Evolutionary conservation across 2,329 filamentous ascomycete species (phyloP), one percentile per base, ranked within the genome.

Genomic region (Boeremia lycopersici): DNA sequence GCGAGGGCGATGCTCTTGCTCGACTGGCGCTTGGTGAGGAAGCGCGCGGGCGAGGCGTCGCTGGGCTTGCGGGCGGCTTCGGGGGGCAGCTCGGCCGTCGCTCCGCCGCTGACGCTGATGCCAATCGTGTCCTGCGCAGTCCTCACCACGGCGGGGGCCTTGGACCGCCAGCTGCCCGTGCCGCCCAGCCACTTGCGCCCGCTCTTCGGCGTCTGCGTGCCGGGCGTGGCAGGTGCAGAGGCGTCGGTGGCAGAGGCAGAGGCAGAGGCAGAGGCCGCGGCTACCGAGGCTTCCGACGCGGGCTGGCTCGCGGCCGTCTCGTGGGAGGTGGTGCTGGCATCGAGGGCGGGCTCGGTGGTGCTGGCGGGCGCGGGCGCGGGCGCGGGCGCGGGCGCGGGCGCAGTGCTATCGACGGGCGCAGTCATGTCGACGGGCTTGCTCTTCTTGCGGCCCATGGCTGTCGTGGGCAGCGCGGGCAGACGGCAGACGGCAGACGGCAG

Each of bases 51-150:
- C 9, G 71, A 72, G 48, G 69, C 62, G 43, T 64, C 64, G 26
- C 53, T 63, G 4, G 61, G 44, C 33, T 66, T 64, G 46, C 69
- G 72, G 10, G 61, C 63, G 15, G 67, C 71, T 33, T 74, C 68
- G 9, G 45, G 62, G 8, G 70, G 69, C 11, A 76, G 63, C 48
- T 79, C 77, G 13, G 74, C 74, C 4, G 76, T 78, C 1, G 77
- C 71, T 19, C 78, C 77, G 41, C 76, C 75, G 40, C 73, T 73
- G 23, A 76, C 72, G 34, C 72, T 69, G 35, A 74, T 73, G 4
- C 78, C 78, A 26, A 81, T 77, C 59, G 75, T 80, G 61, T 81
- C 78, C 25, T 71, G 72, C 8, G 76, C 76, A 7, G 78, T 76
- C 61, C 78, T 73, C n/a, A 79, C 78, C 8, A 79, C 73, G 1